Base-by-base conservation (phyloP, 306 rosid species). In the Cucurbita ficifolia region DNA sequence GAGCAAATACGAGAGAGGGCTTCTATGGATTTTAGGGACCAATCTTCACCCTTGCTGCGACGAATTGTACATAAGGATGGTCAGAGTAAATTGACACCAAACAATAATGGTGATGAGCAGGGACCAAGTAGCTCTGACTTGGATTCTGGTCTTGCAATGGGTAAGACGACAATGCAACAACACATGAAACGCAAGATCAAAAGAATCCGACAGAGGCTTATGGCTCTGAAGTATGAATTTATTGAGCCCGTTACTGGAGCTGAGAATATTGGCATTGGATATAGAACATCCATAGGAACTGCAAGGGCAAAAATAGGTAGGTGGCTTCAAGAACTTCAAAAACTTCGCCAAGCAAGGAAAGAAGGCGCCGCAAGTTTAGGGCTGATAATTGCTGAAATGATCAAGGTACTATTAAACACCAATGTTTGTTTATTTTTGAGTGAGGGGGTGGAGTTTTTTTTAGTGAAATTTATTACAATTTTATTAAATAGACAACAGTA, bases 1-100 rank as follows among this genome's bases (percentile, higher is more conserved):
- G 98, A 90, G 83, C 98, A 94, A 86, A 94, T 94, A 84, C 87
- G 97, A 75, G 98, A 94, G 78, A 90, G 96, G 81, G 98, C 98
- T 76, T 88, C 93, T 42, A 88, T 88, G 89, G 92, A 94, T 89
- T 94, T 90, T 82, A 87, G 98, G 90, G 98, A 94, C 79, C 98
- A 94, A 63, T 80, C 96, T 60, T 93, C 98, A 24, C 98, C 98
- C 72, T 83, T 91, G 72, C 71, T 85, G 58, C 97, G 97, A 10
- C 87, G 97, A 69, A 82, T 85, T 49, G 2, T 84, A 39, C 86
- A 82, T 73, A 92, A 88, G 81, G 96, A 92, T 46, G 90, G 88
- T 79, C 97, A 79, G 85, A 85, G 84, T 79, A 89, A 85, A 84
- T 81, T 87, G 78, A 70, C 89, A 35, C 83, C 87, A 42, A 77